Evolutionary conservation across 441 rosid genomes (phyloP), one percentile per base, ranked within the genome.

Genomic region (Populus hybrid): DNA sequence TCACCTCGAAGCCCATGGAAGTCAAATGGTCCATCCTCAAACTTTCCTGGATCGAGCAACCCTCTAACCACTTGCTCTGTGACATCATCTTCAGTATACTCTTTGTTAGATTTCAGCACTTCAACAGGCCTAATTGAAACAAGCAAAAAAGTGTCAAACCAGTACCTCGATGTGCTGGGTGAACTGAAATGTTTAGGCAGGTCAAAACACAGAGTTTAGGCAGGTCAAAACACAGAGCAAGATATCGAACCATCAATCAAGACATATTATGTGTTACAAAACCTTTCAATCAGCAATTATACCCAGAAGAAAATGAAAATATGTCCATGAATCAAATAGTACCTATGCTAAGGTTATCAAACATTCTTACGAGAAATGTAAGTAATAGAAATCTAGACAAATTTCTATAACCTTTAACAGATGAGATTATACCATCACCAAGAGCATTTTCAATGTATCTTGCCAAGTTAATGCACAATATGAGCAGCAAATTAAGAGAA

Each of bases 31-130:
- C 3, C 30, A 28, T 28, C 30, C 30, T 28, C 30, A 28, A 28
- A 28, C 30, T 28, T 28, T 28, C 30, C 30, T 28, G 30, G 30
- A 28, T 28, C 3, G 30, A 28, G 30, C 30, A 28, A 28, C 30
- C 30, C 30, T 28, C 30, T 28, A 28, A 28, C 30, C 30, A 28
- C 30, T 28, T 28, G 30, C 30, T 28, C 30, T 28, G 30, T 28
- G 30, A 28, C 30, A 28, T 28, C 30, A 28, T 28, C 30, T 28
- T 28, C 30, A 28, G 30, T 28, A 28, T 28, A 28, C 30, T 28
- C 30, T 81, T 83, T 88, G 79, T 83, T 85, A 59, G 93, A 95
- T 53, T 88, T 75, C 81, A 95, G 69, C 63, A 95, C 88, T 84
- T 93, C 89, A 35, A 83, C 71, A 24, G 96, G 94, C 88, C 99